phyloP scores from a whole-genome alignment of 2,329 filamentous ascomycete species.

The Ophiostoma ulmi region DNA sequence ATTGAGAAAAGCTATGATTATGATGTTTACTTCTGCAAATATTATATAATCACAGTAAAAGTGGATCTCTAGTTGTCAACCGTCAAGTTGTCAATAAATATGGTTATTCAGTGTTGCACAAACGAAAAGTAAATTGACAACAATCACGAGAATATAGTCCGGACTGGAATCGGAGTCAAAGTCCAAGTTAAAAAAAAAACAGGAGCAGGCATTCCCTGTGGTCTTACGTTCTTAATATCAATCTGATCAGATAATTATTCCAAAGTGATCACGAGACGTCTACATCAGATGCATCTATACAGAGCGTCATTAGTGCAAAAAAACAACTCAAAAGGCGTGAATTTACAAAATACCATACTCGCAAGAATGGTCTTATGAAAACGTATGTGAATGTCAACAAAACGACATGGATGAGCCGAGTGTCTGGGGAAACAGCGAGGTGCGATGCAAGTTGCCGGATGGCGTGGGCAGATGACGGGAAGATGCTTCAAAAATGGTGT shows the following conservation, averaged over 20 bases:
- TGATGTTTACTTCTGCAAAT: not conserved
- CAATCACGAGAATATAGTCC: not conserved
- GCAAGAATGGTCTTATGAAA: not conserved
- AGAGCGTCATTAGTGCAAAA: not conserved
- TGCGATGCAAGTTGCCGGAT: conserved; percentile 13
- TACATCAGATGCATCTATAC: not conserved
- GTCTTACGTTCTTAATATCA: not conserved
- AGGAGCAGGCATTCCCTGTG: not conserved
- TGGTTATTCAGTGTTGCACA: not conserved
- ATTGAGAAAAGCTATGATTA: no score
- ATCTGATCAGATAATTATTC: not conserved
- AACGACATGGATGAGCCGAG: not conserved
- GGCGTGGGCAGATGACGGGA: conserved; percentile 23
- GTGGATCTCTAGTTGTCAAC: not conserved
- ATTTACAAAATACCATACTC: not conserved
- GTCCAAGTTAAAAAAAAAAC: no score
- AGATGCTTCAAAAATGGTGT: conserved; percentile 20
- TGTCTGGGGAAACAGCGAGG: conserved; percentile 14
- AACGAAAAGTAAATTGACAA: not conserved
- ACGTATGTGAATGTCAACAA: not conserved
- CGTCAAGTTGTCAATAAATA: not conserved
- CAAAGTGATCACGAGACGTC: not conserved
- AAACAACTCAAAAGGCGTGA: not conserved
- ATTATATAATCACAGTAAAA: not conserved
- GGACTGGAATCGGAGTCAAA: not conserved